Conservation (phyloP, 495 filamentous ascomycete genomes). For the Oidiodendron maius region DNA sequence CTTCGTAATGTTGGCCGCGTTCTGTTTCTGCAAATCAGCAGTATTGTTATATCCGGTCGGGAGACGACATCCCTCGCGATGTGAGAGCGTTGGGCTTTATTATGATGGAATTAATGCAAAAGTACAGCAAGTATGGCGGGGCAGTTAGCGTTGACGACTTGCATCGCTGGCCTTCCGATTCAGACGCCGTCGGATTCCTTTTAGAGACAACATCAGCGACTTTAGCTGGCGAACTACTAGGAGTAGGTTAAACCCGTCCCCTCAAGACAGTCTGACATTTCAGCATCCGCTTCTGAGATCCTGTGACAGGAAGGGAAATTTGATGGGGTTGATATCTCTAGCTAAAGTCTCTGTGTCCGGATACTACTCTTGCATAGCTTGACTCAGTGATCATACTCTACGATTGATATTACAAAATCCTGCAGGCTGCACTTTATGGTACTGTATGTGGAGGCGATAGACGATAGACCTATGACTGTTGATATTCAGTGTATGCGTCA, state of each 20-base stretch:
- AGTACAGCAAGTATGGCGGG: conserved; percentile 31
- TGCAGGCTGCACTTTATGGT: no score
- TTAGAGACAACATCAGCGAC: conserved; percentile 16
- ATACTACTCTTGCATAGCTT: no score
- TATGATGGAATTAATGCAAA: conserved; percentile 32
- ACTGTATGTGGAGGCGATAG: no score
- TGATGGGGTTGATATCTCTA: conserved; percentile 10
- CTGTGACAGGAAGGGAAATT: conserved; percentile 5
- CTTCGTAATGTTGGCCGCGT: no score
- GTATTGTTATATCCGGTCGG: not conserved
- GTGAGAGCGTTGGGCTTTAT: conserved; percentile 22
- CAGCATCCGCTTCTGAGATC: conserved; percentile 10
- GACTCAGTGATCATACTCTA: no score
- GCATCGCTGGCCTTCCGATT: conserved; percentile 26
- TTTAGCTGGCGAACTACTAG: conserved; percentile 18
- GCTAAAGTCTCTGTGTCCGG: conserved; percentile 11
- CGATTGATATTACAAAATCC: no score
- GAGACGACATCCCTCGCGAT: conserved; percentile 1
- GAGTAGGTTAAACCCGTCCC: conserved; percentile 9
- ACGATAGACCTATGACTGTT: no score
- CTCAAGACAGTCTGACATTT: conserved; percentile 1
- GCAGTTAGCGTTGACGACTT: conserved; percentile 28
- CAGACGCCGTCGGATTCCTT: conserved; percentile 24
- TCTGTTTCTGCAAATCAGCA: conserved; percentile 10
- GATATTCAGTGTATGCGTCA: no score